Conservation (phyloP, 495 filamentous ascomycete genomes). For the Hypomontagnella submonticulosa region DNA sequence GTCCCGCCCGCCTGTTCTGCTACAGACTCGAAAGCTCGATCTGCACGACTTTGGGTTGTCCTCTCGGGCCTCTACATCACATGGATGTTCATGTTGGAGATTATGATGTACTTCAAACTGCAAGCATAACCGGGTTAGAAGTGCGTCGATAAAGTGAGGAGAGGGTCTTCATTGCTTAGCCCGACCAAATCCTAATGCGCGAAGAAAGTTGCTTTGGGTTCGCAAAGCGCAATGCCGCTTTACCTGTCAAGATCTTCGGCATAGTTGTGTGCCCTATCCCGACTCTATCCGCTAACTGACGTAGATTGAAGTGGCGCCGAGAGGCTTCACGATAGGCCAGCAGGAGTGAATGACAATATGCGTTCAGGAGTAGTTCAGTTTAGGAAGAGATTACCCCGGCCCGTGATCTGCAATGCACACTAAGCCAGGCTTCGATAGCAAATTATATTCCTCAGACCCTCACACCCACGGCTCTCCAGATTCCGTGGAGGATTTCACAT, state of each 20-base stretch:
- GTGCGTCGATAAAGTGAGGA: constrained; percentile 17
- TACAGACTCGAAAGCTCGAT: constrained; percentile 20
- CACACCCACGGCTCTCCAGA: not conserved
- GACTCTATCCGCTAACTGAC: constrained; percentile 40
- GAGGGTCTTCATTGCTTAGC: constrained; percentile 20
- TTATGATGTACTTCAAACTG: constrained; percentile 19
- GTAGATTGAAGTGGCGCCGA: constrained; percentile 33
- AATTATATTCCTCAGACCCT: constrained; percentile 16
- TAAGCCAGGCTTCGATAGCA: constrained; percentile 19
- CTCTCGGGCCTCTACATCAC: constrained; percentile 21
- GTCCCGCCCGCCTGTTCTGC: constrained; percentile 6
- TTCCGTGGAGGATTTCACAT: constrained; percentile 29
- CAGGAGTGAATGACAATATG: constrained; percentile 27
- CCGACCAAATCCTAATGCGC: constrained; percentile 1
- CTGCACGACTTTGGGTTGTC: constrained; percentile 21
- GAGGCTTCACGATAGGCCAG: constrained; percentile 39
- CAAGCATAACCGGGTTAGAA: constrained; percentile 20
- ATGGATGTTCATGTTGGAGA: constrained; percentile 18
- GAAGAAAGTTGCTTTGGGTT: constrained; percentile 6
- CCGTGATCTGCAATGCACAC: constrained; percentile 39
- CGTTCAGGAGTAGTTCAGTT: constrained; percentile 24
- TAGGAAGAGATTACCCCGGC: constrained; percentile 36
- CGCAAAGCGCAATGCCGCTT: constrained; percentile 10
- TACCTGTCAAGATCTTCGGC: constrained; percentile 19
- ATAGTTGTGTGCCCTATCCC: constrained; percentile 17